These are phyloP conservation scores for Colletotrichum salicis DNA, from an alignment of 2,329 filamentous ascomycete species.

Conservation along the genomic window DNA sequence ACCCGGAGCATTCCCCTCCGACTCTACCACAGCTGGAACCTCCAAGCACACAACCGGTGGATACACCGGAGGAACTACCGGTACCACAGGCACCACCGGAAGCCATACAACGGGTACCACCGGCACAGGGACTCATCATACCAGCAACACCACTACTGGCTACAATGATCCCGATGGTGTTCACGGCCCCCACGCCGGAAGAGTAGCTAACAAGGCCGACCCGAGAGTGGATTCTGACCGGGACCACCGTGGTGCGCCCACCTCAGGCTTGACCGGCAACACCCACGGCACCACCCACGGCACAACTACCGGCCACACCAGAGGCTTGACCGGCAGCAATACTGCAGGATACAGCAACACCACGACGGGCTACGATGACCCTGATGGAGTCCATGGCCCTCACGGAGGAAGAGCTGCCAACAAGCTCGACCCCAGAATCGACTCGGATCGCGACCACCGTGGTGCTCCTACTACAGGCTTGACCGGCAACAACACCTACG, in stretches of 20 bases:
- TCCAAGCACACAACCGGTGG: conserved; percentile 21
- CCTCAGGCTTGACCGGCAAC: conserved; percentile 36
- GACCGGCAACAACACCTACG: conserved; percentile 17
- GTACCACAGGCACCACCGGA: conserved; percentile 13
- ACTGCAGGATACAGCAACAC: not conserved
- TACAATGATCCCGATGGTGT: conserved; percentile 37
- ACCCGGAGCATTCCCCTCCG: conserved; percentile 32
- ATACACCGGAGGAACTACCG: conserved; percentile 9
- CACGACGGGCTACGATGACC: conserved; percentile 23
- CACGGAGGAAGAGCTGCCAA: conserved; percentile 53
- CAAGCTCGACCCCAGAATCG: conserved; percentile 59
- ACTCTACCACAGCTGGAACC: conserved; percentile 6
- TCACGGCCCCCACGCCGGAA: conserved; percentile 49
- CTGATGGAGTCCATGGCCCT: conserved; percentile 44
- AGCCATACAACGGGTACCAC: not conserved
- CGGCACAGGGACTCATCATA: not conserved
- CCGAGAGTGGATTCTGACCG: conserved; percentile 60
- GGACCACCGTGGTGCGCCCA: conserved; percentile 40
- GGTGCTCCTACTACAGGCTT: conserved; percentile 1
- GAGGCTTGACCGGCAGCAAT: conserved; percentile 40
- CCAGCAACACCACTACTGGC: conserved; percentile 16
- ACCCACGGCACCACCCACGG: conserved; percentile 45
- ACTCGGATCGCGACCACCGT: conserved; percentile 53
- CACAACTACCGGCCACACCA: conserved; percentile 51
- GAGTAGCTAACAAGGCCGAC: conserved; percentile 57